Percentiles rank a stretch among this genome's conserved stretches.
phyloP scores from a whole-genome alignment of 169 alveolate genomes.

The Theileria parva region DNA sequence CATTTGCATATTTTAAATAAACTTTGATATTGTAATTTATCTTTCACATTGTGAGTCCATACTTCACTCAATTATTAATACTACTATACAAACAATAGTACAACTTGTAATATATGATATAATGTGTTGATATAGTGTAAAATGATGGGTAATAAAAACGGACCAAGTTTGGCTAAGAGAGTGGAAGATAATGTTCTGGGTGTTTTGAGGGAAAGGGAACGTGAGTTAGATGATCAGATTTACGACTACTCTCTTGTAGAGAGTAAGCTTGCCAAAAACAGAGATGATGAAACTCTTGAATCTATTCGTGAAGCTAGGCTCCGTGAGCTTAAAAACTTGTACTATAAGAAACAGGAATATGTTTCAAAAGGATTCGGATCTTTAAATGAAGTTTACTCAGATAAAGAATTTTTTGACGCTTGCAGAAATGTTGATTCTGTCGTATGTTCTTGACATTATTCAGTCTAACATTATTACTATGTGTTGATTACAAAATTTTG shows the following conservation, averaged over 20 bases:
- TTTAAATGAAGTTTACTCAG: conserved; percentile 73
- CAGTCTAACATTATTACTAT: background rate
- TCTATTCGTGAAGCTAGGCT: conserved; percentile 69
- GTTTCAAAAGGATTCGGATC: conserved; percentile 73
- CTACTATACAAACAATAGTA: background rate
- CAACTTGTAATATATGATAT: background rate
- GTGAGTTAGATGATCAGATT: conserved; percentile 70
- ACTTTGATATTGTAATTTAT: background rate
- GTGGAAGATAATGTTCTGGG: conserved; percentile 56
- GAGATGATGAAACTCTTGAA: conserved; percentile 75
- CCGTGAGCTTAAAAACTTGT: conserved; percentile 66
- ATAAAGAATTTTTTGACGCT: conserved; percentile 73
- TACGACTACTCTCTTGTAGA: conserved; percentile 63
- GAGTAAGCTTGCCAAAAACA: conserved; percentile 60
- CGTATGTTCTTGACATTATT: conserved; percentile 24
- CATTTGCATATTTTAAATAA: background rate
- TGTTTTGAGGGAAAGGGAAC: conserved; percentile 71
- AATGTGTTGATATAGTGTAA: background rate
- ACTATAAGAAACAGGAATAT: conserved; percentile 62
- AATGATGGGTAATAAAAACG: conserved; percentile 13
- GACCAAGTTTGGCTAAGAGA: conserved; percentile 15
- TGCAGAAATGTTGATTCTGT: conserved; percentile 70
- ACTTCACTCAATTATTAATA: background rate
- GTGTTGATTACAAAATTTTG: background rate
- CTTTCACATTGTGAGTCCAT: background rate